These are phyloP conservation scores for barley (Hordeum vulgare) DNA, from an alignment of 176 grass and related monocot species.

Conservation along the genomic window MorexV3_pseudomolecules_assembly NC_058519.1:26439985-26440484, in stretches of 20 bases:
- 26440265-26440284: neutral
- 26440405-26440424: neutral
- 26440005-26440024: neutral
- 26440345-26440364: neutral
- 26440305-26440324: neutral
- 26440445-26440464: neutral
- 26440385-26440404: neutral
- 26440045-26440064: neutral
- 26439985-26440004: neutral
- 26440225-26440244: neutral
- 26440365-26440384: neutral
- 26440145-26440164: no score
- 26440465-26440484: no score
- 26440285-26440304: neutral
- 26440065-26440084: no score
- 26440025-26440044: neutral
- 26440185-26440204: neutral
- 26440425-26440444: neutral
- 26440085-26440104: neutral
- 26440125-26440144: no score
- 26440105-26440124: neutral
- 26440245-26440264: neutral
- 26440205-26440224: neutral
- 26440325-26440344: neutral
- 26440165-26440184: no score